Percentiles rank a stretch among this genome's conserved stretches.
These are phyloP conservation scores for Porodaedalea pini DNA, from an alignment of 1,284 basidiomycete genomes.

Conservation along the genomic window DNA sequence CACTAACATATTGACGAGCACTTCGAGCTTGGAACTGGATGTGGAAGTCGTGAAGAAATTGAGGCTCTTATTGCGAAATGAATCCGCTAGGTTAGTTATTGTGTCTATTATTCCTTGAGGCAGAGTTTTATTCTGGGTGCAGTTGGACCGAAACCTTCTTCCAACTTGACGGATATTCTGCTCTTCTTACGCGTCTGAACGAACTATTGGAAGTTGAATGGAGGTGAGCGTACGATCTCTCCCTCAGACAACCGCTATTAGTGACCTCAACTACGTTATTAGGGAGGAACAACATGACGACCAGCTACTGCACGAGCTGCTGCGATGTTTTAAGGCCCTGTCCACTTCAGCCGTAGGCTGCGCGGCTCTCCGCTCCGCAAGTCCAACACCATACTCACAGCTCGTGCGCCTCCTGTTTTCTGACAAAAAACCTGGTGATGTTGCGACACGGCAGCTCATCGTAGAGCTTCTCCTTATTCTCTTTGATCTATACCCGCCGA, in stretches of 20 bases:
- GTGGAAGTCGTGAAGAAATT: slow-evolving; percentile 76
- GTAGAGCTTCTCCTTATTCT: slow-evolving; percentile 79
- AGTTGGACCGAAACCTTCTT: slow-evolving; percentile 95
- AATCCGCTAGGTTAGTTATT: slow-evolving; percentile 67
- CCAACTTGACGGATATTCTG: slow-evolving; percentile 78
- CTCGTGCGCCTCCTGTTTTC: slow-evolving; percentile 86
- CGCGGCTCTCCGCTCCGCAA: slow-evolving; percentile 76
- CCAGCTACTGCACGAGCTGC: slow-evolving; percentile 85
- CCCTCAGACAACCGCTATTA: neutral
- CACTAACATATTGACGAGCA: slow-evolving; percentile 58
- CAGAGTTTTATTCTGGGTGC: slow-evolving; percentile 15
- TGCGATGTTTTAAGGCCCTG: slow-evolving; percentile 92
- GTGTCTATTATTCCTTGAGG: neutral
- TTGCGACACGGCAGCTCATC: slow-evolving; percentile 86
- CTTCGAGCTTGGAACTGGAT: slow-evolving; percentile 67
- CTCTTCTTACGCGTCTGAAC: slow-evolving; percentile 80
- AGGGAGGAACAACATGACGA: slow-evolving; percentile 99
- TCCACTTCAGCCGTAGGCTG: slow-evolving; percentile 85
- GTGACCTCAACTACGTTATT: slow-evolving; percentile 8
- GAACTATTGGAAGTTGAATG: slow-evolving; percentile 95
- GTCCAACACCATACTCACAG: slow-evolving; percentile 83
- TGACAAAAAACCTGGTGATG: slow-evolving; percentile 95
- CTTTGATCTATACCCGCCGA: slow-evolving; percentile 78
- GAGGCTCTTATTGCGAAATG: slow-evolving; percentile 78
- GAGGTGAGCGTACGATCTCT: slow-evolving; percentile 55